Percentiles rank a stretch among this genome's conserved stretches.
Conservation (phyloP, 2,329 filamentous ascomycete genomes). For the Bipolaris oryzae region DNA sequence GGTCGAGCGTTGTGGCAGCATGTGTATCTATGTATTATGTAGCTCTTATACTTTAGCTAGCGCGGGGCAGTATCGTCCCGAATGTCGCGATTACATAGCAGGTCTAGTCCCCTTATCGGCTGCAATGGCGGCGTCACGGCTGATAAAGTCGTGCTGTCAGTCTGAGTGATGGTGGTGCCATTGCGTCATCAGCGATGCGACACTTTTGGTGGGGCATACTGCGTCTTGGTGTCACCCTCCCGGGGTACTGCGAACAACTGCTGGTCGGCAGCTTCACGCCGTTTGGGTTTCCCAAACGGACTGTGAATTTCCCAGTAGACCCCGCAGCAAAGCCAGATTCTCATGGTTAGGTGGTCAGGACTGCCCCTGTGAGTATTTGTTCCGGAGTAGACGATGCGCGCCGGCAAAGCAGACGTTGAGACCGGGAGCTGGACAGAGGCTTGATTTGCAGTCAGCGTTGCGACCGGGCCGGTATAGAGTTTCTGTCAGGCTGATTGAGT, state of each 20-base stretch:
- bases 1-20: conserved; percentile 9
- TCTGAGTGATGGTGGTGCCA: conserved; percentile 16
- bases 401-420: not conserved
- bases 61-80: conserved; percentile 22
- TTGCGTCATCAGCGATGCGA: conserved; percentile 23
- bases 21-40: conserved; percentile 19
- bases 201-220: conserved; percentile 15
- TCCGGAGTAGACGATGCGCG: not conserved
- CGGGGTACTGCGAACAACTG: conserved; percentile 20
- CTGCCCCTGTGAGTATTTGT: not conserved
- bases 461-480: not conserved
- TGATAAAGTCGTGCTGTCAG: conserved; percentile 17
- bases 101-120: conserved; percentile 11
- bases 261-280: conserved; percentile 18
- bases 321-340: conserved; percentile 28
- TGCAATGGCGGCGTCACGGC: conserved; percentile 8
- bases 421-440: not conserved
- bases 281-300: conserved; percentile 20
- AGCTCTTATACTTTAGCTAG: conserved; percentile 15
- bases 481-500: not conserved
- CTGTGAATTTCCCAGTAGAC: conserved; percentile 26
- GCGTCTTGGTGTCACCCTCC: conserved; percentile 10
- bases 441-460: no score
- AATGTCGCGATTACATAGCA: conserved; percentile 9
- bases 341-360: conserved; percentile 13